A percentile compares a stretch with the other conserved stretches of the same genome.
Conservation (phyloP, 768 basidiomycete species). For the Pluteus cervinus region DNA sequence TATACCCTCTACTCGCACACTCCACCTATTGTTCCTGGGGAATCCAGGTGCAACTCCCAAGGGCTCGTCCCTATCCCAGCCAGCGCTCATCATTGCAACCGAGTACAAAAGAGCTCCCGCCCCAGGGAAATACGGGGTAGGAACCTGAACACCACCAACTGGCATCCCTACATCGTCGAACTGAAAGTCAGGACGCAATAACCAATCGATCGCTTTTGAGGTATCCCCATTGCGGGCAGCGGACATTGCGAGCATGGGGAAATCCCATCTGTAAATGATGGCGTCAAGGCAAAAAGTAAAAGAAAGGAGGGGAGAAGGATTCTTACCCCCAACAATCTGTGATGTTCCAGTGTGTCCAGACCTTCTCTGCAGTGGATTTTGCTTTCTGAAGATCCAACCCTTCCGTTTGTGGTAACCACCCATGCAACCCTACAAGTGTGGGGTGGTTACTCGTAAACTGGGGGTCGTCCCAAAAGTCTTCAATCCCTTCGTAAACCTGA, state of each 20-base stretch:
- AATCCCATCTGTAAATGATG: constrained; percentile 46
- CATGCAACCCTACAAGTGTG: constrained; percentile 47
- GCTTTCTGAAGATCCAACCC: constrained; percentile 42
- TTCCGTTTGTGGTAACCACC: constrained; percentile 49
- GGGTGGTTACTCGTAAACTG: constrained; percentile 53
- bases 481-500: constrained; percentile 50
- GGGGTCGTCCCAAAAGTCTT: constrained; percentile 47
- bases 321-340: constrained; percentile 49
- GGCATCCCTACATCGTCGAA: constrained; percentile 63
- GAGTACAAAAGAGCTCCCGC: constrained; percentile 46
- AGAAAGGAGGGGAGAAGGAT: not conserved
- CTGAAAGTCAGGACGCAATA: too few species aligned
- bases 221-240: constrained; percentile 47
- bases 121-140: constrained; percentile 57
- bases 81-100: constrained; percentile 51
- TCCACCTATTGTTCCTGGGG: constrained; percentile 23
- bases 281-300: too few species aligned
- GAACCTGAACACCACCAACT: constrained; percentile 44
- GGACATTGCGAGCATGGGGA: constrained; percentile 58
- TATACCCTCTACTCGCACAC: constrained; percentile 18
- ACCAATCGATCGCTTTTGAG: too few species aligned
- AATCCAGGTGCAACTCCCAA: constrained; percentile 20
- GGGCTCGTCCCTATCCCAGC: constrained; percentile 49
- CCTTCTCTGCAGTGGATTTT: constrained; percentile 44
- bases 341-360: constrained; percentile 49